Base-by-base conservation (phyloP, 2,329 filamentous ascomycete genomes). In the Apiospora kogelbergensis region DNA sequence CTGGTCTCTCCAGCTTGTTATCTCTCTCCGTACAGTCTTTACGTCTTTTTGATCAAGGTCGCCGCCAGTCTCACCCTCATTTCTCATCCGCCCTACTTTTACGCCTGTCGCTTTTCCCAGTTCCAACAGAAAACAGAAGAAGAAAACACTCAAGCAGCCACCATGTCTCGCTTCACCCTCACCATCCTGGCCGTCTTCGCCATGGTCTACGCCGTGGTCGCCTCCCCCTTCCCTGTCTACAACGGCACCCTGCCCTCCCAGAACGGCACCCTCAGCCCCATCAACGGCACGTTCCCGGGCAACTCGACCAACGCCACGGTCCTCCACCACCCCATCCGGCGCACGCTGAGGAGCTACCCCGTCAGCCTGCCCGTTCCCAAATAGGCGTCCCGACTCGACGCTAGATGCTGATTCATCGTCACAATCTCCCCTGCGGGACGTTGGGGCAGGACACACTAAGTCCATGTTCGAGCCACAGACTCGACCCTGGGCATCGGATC, bases 111-210 rank as follows among this genome's bases (percentile, higher is more conserved):
- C 53, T 37, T 60, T 30, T 37, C 26, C 30, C 3, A 9, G 4
- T n/a, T 10, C 53, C n/a, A 37, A 4, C 30, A 15, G n/a, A 53
- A 11, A 26, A 30, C 13, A 11, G n/a, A 30, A 41, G 1, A 13
- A 26, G 30, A 2, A 13, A 26, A 44, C 41, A 30, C 40, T 20
- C 30, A 42, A 22, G 10, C 60, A 10, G 20, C 40, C 3, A 13
- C 24, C 63, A 65, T 65, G 63, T 45, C 63, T 65, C 63, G 63
- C 44, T 45, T 65, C 63, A 44, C 41, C 24, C 41, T 65, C 44
- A 30, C 63, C 63, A 65, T 65, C 41, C 41, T 65, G 63, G 63
- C 63, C 41, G 44, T 65, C 63, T 65, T 65, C 40, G 63, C 63
- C 63, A 65, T 65, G 63, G 24, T 65, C 41, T 65, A 45, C 41